Evolutionary conservation across 331 rosid species (phyloP), one percentile per base, ranked within the genome.

Genomic region (Quercus tomentella): DNA sequence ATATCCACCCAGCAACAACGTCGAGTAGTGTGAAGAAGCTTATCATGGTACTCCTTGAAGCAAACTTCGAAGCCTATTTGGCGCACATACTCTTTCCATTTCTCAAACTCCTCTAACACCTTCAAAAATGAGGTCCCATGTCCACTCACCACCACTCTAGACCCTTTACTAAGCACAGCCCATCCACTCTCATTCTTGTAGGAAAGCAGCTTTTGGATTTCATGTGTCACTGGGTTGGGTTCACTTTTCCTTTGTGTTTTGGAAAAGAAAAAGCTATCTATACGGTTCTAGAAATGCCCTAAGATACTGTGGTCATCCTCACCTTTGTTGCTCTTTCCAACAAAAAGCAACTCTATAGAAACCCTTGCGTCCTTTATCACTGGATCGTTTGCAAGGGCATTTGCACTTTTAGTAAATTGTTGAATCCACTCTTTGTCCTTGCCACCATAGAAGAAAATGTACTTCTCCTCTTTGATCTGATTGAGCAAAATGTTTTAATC

Each of bases 101-200:
- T 87, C 7, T 87, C 90, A 60, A 73, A 87, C 76, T 87, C 88
- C 0, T 76, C 77, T 28, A 87, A 76, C 0, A 86, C 78, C 74
- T 77, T 84, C 57, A 84, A 9, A 7, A 82, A 9, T 2, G 85
- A 76, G 16, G 70, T 70, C 25, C 90, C 90, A 18, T 87, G 90
- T 9, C 88, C 90, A 21, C 81, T 70, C 62, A 51, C n/a, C 0
- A 84, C 41, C 11, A 84, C 85, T 3, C 51, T 57, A 0, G 87
- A 78, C 23, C 90, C 90, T 71, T 80, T 80, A 51, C 77, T 77
- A 0, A 87, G 82, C 1, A 87, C 83, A 3, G 80, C 85, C 88
- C 90, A 87, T 12, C 90, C 88, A 1, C 77, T 77, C 30, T 82
- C 88, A n/a, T 84, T 84, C 83, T 87, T 87, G 70, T 84, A 84